Evolutionary conservation across 2,329 filamentous ascomycete genomes (phyloP).

Genomic region (Colletotrichum sp.): DNA sequence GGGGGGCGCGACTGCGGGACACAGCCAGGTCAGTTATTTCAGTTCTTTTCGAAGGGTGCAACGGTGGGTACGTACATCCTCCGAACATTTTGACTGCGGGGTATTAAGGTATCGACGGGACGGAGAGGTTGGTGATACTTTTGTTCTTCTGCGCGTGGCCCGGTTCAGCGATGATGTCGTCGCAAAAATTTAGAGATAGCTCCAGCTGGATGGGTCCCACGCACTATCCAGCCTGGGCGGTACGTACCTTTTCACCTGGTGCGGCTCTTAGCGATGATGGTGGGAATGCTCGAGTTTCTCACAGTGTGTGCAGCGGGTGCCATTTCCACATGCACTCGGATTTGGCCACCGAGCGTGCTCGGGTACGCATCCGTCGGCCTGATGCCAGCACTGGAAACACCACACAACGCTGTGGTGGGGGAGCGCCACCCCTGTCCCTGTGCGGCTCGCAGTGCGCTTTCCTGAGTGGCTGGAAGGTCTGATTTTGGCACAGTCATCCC

Average conservation of each 20-base stretch:
- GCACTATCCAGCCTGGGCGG: neutral
- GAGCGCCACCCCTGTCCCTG: neutral
- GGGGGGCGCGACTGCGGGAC: conserved; percentile 65
- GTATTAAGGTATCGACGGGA: neutral
- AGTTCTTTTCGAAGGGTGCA: neutral
- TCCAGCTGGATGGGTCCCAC: neutral
- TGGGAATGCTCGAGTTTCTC: neutral
- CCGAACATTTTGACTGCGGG: conserved; percentile 61
- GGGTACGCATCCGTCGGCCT: neutral
- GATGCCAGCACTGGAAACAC: neutral
- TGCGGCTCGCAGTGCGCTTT: neutral
- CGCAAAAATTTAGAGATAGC: conserved; percentile 21
- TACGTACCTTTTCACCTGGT: neutral
- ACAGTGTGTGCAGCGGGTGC: neutral
- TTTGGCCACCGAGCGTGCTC: neutral
- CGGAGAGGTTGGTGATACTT: neutral
- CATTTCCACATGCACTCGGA: neutral
- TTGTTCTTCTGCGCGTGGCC: neutral
- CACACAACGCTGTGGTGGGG: neutral
- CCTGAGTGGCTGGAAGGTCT: neutral
- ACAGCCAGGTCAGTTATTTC: neutral
- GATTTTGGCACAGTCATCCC: neutral
- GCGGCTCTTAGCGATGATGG: neutral
- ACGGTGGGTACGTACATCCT: conserved; percentile 54
- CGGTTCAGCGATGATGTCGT: conserved; percentile 20